Percentiles rank a stretch among this genome's conserved stretches.
Conservation (phyloP, 495 filamentous ascomycete genomes). For the Glarea lozoyensis region DNA sequence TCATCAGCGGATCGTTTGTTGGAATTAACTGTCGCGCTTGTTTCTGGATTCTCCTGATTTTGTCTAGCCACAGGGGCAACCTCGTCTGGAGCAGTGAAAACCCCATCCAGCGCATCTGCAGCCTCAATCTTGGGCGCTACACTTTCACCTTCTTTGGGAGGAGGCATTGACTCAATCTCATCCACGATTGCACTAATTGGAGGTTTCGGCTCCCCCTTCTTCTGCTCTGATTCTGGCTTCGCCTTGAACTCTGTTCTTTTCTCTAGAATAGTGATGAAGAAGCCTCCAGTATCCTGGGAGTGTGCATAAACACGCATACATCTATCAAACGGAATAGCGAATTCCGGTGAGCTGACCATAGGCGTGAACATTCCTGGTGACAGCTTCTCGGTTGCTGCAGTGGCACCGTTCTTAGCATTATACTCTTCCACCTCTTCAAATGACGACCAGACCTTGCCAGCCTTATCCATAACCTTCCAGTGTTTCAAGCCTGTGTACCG, state of each 20-base stretch:
- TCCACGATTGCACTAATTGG: constrained; percentile 38
- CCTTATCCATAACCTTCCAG: constrained; percentile 88
- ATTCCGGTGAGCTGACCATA: constrained; percentile 45
- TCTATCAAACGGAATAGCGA: constrained; percentile 64
- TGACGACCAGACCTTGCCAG: constrained; percentile 60
- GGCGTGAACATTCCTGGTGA: constrained; percentile 79
- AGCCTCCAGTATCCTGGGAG: constrained; percentile 89
- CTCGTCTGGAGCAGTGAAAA: constrained; percentile 26
- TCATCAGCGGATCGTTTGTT: constrained; percentile 10
- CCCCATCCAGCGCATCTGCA: constrained; percentile 35
- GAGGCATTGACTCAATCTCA: constrained; percentile 36
- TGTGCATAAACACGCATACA: constrained; percentile 94
- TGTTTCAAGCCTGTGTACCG: constrained; percentile 58
- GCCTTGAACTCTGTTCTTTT: constrained; percentile 84
- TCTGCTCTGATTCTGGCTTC: constrained; percentile 61
- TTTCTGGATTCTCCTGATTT: constrained; percentile 13
- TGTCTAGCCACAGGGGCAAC: constrained; percentile 12
- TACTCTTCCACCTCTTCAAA: constrained; percentile 70
- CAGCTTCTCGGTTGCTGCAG: constrained; percentile 47
- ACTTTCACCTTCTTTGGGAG: constrained; percentile 8
- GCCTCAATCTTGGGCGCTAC: constrained; percentile 34
- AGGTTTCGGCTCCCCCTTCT: constrained; percentile 28
- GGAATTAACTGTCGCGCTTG: constrained; percentile 1
- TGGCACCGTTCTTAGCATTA: constrained; percentile 43
- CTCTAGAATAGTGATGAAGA: constrained; percentile 93